These are phyloP conservation scores for Annulohypoxylon stygium DNA, from an alignment of 495 filamentous ascomycete genomes.

Conservation along the genomic window DNA sequence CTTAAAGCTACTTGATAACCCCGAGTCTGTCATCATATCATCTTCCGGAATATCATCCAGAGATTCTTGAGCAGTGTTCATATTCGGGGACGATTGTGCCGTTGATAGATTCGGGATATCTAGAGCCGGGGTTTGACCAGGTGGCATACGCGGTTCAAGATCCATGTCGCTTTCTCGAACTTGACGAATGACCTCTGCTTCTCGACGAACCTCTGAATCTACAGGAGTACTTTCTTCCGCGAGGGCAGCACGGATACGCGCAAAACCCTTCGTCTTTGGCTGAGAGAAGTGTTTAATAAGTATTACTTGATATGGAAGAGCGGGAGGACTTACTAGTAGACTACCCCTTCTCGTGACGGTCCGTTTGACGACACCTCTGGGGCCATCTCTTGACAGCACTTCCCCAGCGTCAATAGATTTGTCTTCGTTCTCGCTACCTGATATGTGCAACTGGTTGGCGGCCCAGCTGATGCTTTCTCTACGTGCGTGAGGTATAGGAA, in stretches of 20 bases:
- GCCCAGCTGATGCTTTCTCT: constrained; percentile 89
- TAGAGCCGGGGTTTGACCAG: constrained; percentile 29
- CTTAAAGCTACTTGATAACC: constrained; percentile 74
- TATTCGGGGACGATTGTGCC: constrained; percentile 65
- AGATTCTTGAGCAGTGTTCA: constrained; percentile 57
- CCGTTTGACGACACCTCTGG: constrained; percentile 69
- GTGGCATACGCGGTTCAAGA: constrained; percentile 56
- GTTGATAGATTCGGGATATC: constrained; percentile 56
- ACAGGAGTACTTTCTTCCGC: constrained; percentile 87
- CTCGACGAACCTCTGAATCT: constrained; percentile 88
- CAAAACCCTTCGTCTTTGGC: constrained; percentile 96
- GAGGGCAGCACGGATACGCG: constrained; percentile 89
- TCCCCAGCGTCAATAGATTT: constrained; percentile 68
- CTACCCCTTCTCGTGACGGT: constrained; percentile 89
- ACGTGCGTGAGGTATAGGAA: constrained; percentile 65
- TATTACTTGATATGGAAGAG: constrained; percentile 14
- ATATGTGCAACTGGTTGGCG: constrained; percentile 87
- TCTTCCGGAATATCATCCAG: constrained; percentile 72
- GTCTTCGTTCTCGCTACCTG: constrained; percentile 84
- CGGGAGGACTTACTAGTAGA: constrained; percentile 74
- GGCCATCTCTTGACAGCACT: constrained; percentile 58
- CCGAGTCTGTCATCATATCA: constrained; percentile 69
- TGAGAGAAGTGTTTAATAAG: constrained; percentile 36
- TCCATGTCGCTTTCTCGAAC: constrained; percentile 81
- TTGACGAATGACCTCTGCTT: constrained; percentile 94